A percentile compares a stretch with the other conserved stretches of the same genome.
Evolutionary conservation across 495 filamentous ascomycete species (phyloP).

Genomic region (Cairneyella variabilis): DNA sequence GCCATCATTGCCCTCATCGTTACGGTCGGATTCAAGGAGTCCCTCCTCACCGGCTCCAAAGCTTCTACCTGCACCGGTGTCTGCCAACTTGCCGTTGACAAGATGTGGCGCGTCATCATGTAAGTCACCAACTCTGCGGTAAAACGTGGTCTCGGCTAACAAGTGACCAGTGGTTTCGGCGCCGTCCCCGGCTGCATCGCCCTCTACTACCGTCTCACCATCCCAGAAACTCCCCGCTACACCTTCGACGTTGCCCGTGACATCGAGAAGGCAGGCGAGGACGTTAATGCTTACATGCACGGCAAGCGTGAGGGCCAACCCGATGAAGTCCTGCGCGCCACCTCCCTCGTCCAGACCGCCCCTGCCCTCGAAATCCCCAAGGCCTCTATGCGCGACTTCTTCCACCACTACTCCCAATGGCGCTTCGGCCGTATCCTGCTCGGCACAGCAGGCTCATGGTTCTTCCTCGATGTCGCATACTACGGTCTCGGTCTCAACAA

Average conservation of each 20-base stretch:
- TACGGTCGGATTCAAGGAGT: constrained; percentile 68
- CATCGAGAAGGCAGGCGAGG: constrained; percentile 57
- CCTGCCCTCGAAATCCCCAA: constrained; percentile 51
- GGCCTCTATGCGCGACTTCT: constrained; percentile 65
- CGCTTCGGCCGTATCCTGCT: constrained; percentile 67
- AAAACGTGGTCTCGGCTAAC: constrained; percentile 68
- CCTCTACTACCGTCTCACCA: constrained; percentile 77
- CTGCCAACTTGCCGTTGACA: constrained; percentile 69
- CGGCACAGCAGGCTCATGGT: constrained; percentile 77
- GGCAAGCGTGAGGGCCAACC: constrained; percentile 55
- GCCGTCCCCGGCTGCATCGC: constrained; percentile 74
- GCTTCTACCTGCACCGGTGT: constrained; percentile 53
- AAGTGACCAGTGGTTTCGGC: constrained; percentile 62
- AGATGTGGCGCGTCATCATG: constrained; percentile 83
- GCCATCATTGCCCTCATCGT: constrained; percentile 70
- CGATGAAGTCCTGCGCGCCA: constrained; percentile 56
- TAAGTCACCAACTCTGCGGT: constrained; percentile 68
- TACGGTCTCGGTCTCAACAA: constrained; percentile 55
- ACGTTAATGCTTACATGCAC: constrained; percentile 60
- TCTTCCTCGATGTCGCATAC: constrained; percentile 57
- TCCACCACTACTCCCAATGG: constrained; percentile 58
- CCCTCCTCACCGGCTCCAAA: constrained; percentile 50
- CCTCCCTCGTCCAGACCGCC: constrained; percentile 39
- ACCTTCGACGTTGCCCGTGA: constrained; percentile 60
- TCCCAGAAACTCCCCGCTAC: constrained; percentile 75